phyloP scores from a whole-genome alignment of 2,329 filamentous ascomycete genomes.

The Raffaelea albimanens region DNA sequence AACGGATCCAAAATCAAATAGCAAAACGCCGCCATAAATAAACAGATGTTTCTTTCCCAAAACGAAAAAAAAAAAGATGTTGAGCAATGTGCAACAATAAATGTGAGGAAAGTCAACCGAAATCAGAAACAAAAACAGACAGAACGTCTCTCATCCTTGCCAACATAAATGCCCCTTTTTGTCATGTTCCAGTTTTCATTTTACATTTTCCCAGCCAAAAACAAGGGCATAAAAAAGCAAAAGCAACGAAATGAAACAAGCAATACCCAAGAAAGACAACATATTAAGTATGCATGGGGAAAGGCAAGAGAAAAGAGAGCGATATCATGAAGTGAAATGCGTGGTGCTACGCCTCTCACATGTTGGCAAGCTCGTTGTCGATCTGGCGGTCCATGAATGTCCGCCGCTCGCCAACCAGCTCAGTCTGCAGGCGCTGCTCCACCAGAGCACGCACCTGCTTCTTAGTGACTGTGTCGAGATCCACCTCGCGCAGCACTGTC shows the following conservation, averaged over 20 bases:
- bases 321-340: background rate
- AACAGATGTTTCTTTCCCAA: too few relatives aligned
- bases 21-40: too few relatives aligned
- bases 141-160: too few relatives aligned
- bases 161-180: too few relatives aligned
- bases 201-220: background rate
- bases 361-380: conserved; percentile 84
- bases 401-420: conserved; percentile 75
- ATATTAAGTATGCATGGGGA: background rate
- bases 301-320: background rate
- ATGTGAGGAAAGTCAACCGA: too few relatives aligned
- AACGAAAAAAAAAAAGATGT: too few relatives aligned
- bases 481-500: conserved; percentile 73
- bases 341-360: conserved; percentile 54
- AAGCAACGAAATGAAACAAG: too few relatives aligned
- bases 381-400: conserved; percentile 89
- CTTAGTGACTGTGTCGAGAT: conserved; percentile 96
- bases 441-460: conserved; percentile 89
- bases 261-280: background rate
- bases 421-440: conserved; percentile 86
- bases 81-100: too few relatives aligned
- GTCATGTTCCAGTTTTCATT: background rate
- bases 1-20: too few relatives aligned
- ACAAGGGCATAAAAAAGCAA: too few relatives aligned
- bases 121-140: too few relatives aligned